Evolutionary conservation across 768 basidiomycete genomes (phyloP).

Genomic region (Phaeotremella skinneri): DNA sequence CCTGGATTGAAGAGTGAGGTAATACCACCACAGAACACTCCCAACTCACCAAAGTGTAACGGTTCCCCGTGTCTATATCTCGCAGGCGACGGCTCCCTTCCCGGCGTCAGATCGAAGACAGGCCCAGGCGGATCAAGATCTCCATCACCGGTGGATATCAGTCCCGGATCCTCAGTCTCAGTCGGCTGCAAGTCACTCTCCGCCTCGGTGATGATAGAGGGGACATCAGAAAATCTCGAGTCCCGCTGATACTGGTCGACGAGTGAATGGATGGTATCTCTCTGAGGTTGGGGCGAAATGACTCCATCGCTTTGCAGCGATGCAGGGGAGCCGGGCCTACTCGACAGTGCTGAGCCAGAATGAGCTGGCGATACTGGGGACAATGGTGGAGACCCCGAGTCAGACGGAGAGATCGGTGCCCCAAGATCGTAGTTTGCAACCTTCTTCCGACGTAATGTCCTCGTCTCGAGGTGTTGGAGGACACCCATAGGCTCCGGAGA

Average conservation of each 20-base stretch:
- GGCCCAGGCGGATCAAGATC: slow-evolving; percentile 33
- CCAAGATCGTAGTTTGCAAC: background rate
- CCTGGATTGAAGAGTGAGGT: background rate
- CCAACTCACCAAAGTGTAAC: slow-evolving; percentile 43
- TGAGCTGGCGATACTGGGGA: background rate
- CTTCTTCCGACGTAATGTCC: background rate
- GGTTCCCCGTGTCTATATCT: slow-evolving; percentile 49
- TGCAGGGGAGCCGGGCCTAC: background rate
- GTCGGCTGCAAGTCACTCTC: background rate
- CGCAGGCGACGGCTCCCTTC: slow-evolving; percentile 47
- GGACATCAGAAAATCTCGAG: background rate
- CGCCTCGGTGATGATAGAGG: background rate
- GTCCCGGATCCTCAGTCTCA: background rate
- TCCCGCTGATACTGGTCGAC: slow-evolving; percentile 24
- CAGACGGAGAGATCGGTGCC: background rate
- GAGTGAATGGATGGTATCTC: slow-evolving; percentile 29
- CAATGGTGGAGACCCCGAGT: background rate
- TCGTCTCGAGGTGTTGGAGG: background rate
- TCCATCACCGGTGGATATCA: background rate
- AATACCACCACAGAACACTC: background rate
- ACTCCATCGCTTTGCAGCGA: slow-evolving; percentile 3
- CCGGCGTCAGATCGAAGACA: slow-evolving; percentile 45
- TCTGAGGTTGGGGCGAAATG: slow-evolving; percentile 16
- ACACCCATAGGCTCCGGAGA: background rate
- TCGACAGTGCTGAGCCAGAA: background rate